Evolutionary conservation across 306 rosid genomes (phyloP), one percentile per base, ranked within the genome.

Genomic region (Oemleria cerasiformis): DNA sequence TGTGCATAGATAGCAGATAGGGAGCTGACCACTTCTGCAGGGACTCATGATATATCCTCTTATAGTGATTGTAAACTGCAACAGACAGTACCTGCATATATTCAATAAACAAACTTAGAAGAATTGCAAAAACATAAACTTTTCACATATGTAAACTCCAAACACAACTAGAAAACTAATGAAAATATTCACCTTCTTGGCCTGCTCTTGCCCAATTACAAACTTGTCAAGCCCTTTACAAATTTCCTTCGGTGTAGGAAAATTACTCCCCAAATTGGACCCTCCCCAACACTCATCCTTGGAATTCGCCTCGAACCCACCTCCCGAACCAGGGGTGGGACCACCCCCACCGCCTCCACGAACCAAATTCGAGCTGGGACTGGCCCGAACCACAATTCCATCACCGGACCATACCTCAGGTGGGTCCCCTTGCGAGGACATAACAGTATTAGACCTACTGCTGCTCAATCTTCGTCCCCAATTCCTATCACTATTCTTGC

Each of bases 161-260:
- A 43, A 70, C 17, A 10, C 43, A 56, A 17, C 41, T 23, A 38
- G 3, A 38, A 30, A 64, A 36, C 20, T 30, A 44, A 36, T 7
- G 42, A 45, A 69, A 78, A 72, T 19, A 2, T 23, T 44, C 36
- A 94, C 99, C 96, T 95, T 95, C 68, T 95, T 95, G 42, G 99
- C 97, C 78, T 83, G 86, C 77, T 88, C 92, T 70, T 95, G 99
- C 68, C 99, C 99, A 88, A 95, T 95, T 14, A 95, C 99, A 70
- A 85, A 91, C 78, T 88, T 91, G 71, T 95, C 99, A 49, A 95
- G 96, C 78, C 96, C 99, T 63, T 82, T 86, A 41, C 91, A 85
- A 67, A 95, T 88, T 63, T 91, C 99, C 85, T 95, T 95, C 0
- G 99, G 99, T 36, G 96, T 91, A n/a, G 99, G 99, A 55, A 95